These are phyloP conservation scores for Termitomyces sp. DNA, from an alignment of 768 basidiomycete species.

Conservation along the genomic window DNA sequence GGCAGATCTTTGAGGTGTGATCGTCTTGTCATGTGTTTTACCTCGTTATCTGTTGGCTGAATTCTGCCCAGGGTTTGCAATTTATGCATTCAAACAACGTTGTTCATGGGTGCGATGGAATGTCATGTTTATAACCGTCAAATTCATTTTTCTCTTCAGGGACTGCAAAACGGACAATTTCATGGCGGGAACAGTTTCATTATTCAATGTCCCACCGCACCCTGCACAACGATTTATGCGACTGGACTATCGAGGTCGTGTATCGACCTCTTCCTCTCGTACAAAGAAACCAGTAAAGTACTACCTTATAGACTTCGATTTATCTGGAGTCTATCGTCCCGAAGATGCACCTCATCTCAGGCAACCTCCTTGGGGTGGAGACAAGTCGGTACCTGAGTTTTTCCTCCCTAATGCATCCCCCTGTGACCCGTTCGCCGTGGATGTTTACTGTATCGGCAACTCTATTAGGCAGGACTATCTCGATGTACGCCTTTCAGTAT, in stretches of 20 bases:
- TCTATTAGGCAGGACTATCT: conserved; percentile 16
- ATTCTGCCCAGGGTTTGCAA: background rate
- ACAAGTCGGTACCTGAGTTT: conserved; percentile 34
- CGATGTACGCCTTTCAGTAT: conserved; percentile 1
- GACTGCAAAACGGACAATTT: background rate
- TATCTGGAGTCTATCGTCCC: conserved; percentile 21
- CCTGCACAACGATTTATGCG: background rate
- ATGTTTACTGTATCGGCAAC: conserved; percentile 32
- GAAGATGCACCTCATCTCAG: conserved; percentile 13
- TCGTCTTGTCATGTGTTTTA: background rate
- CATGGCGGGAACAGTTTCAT: background rate
- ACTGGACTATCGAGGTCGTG: background rate
- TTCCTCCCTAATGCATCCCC: conserved; percentile 9
- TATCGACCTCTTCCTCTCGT: conserved; percentile 6
- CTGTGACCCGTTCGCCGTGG: conserved; percentile 29
- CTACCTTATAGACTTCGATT: conserved; percentile 26
- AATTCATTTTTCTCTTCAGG: background rate
- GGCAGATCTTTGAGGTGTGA: background rate
- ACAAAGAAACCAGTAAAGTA: conserved; percentile 21
- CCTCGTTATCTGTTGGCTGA: background rate
- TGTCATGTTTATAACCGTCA: background rate
- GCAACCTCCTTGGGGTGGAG: conserved; percentile 29
- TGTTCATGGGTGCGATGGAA: background rate
- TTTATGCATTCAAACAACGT: background rate
- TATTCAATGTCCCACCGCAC: background rate